Evolutionary conservation across 768 basidiomycete species (phyloP).

Genomic region (Udeniomyces megalosporus): DNA sequence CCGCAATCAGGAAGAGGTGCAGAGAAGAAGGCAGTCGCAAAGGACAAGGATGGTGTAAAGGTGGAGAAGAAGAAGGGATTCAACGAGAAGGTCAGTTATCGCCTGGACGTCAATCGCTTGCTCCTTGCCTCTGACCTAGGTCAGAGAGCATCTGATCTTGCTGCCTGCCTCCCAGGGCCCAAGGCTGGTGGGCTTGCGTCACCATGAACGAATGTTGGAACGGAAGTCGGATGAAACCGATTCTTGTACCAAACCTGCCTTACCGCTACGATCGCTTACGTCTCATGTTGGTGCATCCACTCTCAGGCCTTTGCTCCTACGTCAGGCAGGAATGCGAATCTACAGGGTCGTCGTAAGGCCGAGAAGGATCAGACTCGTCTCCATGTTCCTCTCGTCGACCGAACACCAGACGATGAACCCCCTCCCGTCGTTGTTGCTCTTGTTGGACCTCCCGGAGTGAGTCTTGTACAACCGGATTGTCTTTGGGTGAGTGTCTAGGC

Average conservation of each 20-base stretch:
- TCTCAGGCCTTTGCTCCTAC: conserved; percentile 72
- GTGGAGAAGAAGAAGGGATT: conserved; percentile 43
- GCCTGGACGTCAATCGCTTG: too few relatives aligned
- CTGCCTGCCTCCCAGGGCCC: too few relatives aligned
- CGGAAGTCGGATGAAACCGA: too few relatives aligned
- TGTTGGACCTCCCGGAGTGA: conserved; percentile 80
- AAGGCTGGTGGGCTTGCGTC: too few relatives aligned
- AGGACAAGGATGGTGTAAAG: conserved; percentile 35
- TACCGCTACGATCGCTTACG: neutral
- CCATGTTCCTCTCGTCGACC: conserved; percentile 88
- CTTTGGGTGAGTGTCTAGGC: neutral
- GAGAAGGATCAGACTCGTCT: conserved; percentile 87
- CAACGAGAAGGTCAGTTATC: conserved; percentile 75
- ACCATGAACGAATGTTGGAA: too few relatives aligned
- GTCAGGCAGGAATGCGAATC: conserved; percentile 76
- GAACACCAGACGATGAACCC: conserved; percentile 63
- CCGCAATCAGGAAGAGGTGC: conserved; percentile 54
- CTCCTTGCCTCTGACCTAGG: too few relatives aligned
- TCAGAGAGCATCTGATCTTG: too few relatives aligned
- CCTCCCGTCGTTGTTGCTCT: conserved; percentile 89
- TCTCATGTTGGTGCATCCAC: neutral
- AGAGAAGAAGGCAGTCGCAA: conserved; percentile 50
- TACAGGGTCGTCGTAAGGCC: conserved; percentile 73
- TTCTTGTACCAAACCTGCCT: neutral
- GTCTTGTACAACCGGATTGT: conserved; percentile 8